A percentile compares a stretch with the other conserved stretches of the same genome.
Conservation (phyloP, 768 basidiomycete genomes). For the Tylopilus balloui region DNA sequence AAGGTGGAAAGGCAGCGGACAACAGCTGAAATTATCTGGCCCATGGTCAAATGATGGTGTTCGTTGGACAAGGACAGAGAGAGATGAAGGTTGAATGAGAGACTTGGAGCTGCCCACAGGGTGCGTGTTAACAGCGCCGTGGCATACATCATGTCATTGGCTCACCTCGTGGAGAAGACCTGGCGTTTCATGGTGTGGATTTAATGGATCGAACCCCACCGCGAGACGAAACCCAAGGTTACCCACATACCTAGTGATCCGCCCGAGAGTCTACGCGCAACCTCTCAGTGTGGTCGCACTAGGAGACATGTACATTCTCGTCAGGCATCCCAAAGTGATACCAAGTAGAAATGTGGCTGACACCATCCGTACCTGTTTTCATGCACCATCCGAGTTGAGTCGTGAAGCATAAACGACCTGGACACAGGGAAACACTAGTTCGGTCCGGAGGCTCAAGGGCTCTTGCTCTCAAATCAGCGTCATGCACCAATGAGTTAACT, state of each 20-base stretch:
- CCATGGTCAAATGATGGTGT: slow-evolving; percentile 18
- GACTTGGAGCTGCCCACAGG: background rate
- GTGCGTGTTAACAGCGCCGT: slow-evolving; percentile 10
- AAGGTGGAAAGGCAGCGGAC: slow-evolving; percentile 1
- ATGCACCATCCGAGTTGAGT: too few species aligned
- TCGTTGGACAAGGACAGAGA: slow-evolving; percentile 7
- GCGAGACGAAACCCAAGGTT: background rate
- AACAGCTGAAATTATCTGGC: slow-evolving; percentile 13
- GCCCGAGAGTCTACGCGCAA: background rate
- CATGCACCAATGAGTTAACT: background rate
- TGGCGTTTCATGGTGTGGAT: slow-evolving; percentile 2
- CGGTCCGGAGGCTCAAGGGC: background rate
- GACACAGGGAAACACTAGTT: background rate
- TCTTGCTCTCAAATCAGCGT: background rate
- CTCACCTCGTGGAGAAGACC: slow-evolving; percentile 2
- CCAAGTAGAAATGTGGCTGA: too few species aligned
- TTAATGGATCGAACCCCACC: slow-evolving; percentile 1
- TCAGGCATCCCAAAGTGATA: too few species aligned
- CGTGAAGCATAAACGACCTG: background rate
- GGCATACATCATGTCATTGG: background rate
- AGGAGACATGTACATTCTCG: background rate
- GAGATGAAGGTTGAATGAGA: background rate
- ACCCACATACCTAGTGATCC: background rate
- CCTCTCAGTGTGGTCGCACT: background rate
- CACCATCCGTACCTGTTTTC: too few species aligned